Evolutionary conservation across 768 basidiomycete genomes (phyloP).

Genomic region (Termitomyces sp.): DNA sequence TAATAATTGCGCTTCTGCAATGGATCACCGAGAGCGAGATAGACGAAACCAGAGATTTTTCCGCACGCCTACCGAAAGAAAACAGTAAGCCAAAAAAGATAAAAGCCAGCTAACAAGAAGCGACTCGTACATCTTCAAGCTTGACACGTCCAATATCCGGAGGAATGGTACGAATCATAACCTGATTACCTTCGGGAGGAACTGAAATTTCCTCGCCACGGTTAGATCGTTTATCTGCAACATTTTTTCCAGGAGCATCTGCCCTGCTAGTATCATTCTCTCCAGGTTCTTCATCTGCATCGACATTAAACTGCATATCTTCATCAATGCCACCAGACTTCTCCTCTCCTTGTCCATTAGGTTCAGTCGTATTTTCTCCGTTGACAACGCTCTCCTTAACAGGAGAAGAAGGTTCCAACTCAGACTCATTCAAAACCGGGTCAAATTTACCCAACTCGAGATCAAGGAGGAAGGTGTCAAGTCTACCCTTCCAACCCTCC

Average conservation of each 20-base stretch:
- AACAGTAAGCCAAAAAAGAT: conserved; percentile 6
- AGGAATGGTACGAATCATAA: conserved; percentile 94
- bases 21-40: conserved; percentile 90
- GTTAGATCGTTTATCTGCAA: conserved; percentile 40
- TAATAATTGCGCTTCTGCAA: conserved; percentile 91
- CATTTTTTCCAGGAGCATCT: conserved; percentile 55
- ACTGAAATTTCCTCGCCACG: conserved; percentile 72
- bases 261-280: conserved; percentile 52
- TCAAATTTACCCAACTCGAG: conserved; percentile 86
- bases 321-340: conserved; percentile 55
- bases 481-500: conserved; percentile 77
- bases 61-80: conserved; percentile 54
- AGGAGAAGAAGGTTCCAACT: conserved; percentile 44
- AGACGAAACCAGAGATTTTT: conserved; percentile 75
- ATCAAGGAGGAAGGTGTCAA: conserved; percentile 70
- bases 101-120: conserved; percentile 1
- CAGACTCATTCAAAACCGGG: conserved; percentile 62
- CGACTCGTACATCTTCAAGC: conserved; percentile 72
- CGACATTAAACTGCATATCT: conserved; percentile 71
- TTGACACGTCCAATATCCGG: conserved; percentile 88
- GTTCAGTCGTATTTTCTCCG: conserved; percentile 33
- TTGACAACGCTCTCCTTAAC: conserved; percentile 48
- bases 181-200: conserved; percentile 77
- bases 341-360: conserved; percentile 45
- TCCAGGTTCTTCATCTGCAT: conserved; percentile 64